Evolutionary conservation across 345 rosid species (phyloP).

Genomic region (Linum tenue): DNA sequence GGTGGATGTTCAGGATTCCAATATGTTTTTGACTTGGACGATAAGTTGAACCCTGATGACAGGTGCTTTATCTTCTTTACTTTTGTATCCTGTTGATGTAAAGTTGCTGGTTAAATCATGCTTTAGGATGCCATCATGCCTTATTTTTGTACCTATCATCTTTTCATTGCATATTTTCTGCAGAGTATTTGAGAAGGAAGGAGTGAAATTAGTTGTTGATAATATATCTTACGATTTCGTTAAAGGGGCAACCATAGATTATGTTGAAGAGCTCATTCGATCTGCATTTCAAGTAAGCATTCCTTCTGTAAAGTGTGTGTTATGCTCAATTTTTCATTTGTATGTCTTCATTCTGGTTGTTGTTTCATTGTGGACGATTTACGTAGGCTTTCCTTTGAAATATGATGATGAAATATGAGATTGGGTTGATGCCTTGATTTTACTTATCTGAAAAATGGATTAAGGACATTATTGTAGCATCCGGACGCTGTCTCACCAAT

Average conservation of each 20-base stretch:
- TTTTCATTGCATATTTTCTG: slow-evolving; percentile 2
- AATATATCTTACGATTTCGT: slow-evolving; percentile 80
- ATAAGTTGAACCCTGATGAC: slow-evolving; percentile 57
- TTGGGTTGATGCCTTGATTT: no score
- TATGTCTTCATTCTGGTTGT: background rate
- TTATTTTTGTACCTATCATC: background rate
- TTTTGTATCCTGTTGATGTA: background rate
- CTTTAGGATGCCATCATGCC: background rate
- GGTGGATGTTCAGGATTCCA: slow-evolving; percentile 99
- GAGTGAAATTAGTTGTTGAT: slow-evolving; percentile 71
- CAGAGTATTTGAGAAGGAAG: slow-evolving; percentile 68
- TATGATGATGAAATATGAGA: no score
- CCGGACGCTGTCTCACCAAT: no score
- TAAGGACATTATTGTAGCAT: background rate
- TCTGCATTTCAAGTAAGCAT: slow-evolving; percentile 64
- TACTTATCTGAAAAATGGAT: background rate
- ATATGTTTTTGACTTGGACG: slow-evolving; percentile 73
- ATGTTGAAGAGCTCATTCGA: slow-evolving; percentile 85
- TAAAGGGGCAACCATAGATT: slow-evolving; percentile 90
- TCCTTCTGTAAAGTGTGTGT: slow-evolving; percentile 4
- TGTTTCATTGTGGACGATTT: background rate
- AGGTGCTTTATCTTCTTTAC: slow-evolving; percentile 30
- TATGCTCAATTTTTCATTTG: background rate
- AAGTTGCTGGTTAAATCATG: background rate
- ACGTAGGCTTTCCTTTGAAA: no score